Evolutionary conservation across 345 rosid species (phyloP).

Genomic region (Gossypium arboreum): DNA sequence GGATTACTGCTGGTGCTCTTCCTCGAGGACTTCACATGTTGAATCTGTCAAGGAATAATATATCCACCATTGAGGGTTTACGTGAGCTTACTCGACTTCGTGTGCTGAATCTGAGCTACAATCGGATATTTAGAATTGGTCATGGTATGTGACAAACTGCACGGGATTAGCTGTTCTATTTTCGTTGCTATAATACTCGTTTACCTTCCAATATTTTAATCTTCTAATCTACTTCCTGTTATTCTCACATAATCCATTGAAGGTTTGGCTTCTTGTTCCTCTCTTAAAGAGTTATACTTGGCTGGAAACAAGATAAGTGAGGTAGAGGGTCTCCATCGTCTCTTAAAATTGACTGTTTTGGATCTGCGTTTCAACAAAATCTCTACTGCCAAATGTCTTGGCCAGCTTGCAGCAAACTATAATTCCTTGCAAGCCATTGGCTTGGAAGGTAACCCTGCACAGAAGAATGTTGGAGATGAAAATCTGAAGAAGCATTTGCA

Average conservation of each 20-base stretch:
- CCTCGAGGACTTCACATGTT: conserved; percentile 85
- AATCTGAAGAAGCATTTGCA: conserved; percentile 74
- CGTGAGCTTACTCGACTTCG: conserved; percentile 93
- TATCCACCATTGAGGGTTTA: conserved; percentile 81
- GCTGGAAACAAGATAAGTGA: conserved; percentile 92
- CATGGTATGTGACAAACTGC: conserved; percentile 59
- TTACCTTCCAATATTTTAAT: neutral
- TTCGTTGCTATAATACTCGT: neutral
- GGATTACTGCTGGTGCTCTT: conserved; percentile 83
- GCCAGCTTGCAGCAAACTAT: conserved; percentile 97
- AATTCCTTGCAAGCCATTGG: conserved; percentile 88
- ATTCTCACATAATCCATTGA: neutral
- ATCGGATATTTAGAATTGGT: conserved; percentile 75
- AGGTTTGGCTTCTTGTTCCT: conserved; percentile 95
- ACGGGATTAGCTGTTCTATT: neutral
- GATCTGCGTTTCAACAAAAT: conserved; percentile 92
- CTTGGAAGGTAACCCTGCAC: conserved; percentile 97
- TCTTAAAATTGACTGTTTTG: conserved; percentile 68
- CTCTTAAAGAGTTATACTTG: conserved; percentile 88
- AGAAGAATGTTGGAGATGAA: conserved; percentile 94
- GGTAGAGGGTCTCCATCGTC: conserved; percentile 96
- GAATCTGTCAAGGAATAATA: conserved; percentile 78
- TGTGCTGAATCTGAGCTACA: conserved; percentile 87
- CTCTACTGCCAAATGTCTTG: conserved; percentile 76
- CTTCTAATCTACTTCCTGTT: neutral